These are phyloP conservation scores for Xanthoconium purpureum DNA, from an alignment of 768 basidiomycete species.

Conservation along the genomic window DNA sequence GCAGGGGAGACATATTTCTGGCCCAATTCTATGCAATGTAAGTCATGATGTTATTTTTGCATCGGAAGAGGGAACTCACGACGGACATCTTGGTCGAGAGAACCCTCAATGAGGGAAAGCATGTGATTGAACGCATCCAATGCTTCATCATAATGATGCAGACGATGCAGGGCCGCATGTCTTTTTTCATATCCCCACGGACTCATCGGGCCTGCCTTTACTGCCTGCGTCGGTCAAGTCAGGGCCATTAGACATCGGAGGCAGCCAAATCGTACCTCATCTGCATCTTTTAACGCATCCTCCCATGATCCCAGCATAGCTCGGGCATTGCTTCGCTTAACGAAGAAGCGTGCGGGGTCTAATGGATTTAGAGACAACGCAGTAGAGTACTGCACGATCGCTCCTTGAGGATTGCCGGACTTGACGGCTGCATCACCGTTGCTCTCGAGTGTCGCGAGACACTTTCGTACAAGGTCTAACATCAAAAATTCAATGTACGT, in stretches of 20 bases:
- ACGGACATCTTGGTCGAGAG: not conserved
- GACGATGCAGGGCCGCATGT: not conserved
- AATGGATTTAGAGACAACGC: not conserved
- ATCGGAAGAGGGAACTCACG: not conserved
- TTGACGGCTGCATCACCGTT: not conserved
- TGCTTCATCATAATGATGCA: not conserved
- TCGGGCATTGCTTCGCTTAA: not conserved
- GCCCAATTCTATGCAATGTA: not conserved
- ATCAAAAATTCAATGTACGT: not conserved
- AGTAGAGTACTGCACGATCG: not conserved
- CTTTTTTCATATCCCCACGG: constrained; percentile 2
- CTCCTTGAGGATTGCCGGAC: not conserved
- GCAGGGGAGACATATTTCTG: not conserved
- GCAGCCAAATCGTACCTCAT: too few species aligned
- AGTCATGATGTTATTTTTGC: not conserved
- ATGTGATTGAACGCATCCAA: not conserved
- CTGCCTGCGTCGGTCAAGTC: not conserved
- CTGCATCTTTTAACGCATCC: too few species aligned
- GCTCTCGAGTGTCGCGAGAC: not conserved
- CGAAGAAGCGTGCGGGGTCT: not conserved
- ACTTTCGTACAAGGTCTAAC: not conserved
- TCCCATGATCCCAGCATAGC: too few species aligned
- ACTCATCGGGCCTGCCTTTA: not conserved
- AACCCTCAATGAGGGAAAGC: not conserved
- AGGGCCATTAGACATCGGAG: not conserved